phyloP scores from a whole-genome alignment of 257 asterid genomes.

The Cruciata laevipes region DNA sequence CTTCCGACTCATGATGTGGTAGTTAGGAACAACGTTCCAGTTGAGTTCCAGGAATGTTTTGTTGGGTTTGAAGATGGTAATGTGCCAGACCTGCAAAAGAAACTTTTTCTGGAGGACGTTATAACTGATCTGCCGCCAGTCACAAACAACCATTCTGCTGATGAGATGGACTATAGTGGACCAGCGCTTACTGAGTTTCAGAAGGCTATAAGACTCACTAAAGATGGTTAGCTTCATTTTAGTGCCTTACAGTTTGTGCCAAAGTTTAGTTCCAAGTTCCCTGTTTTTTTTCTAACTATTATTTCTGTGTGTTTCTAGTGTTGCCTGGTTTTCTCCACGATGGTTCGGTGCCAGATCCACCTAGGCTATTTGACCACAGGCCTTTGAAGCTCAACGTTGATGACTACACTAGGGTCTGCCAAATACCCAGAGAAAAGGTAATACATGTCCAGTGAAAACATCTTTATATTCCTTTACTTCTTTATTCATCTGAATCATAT shows the following conservation, averaged over 20 bases:
- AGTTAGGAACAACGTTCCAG: slow-evolving; percentile 46
- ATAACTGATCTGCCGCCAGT: slow-evolving; percentile 76
- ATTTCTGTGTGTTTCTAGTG: slow-evolving; percentile 23
- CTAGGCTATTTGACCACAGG: slow-evolving; percentile 55
- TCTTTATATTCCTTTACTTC: neutral
- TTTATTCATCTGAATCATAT: neutral
- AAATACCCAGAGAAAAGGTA: slow-evolving; percentile 70
- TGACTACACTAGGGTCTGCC: slow-evolving; percentile 59
- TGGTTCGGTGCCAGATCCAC: slow-evolving; percentile 14
- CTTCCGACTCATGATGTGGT: slow-evolving; percentile 70
- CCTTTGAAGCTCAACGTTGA: slow-evolving; percentile 53
- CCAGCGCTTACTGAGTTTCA: slow-evolving; percentile 54
- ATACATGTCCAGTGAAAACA: neutral
- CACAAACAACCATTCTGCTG: slow-evolving; percentile 45
- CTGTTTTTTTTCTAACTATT: too few relatives aligned
- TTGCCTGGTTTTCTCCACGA: slow-evolving; percentile 43
- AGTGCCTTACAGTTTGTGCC: too few relatives aligned
- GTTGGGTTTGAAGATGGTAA: slow-evolving; percentile 47
- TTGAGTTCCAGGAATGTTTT: slow-evolving; percentile 58
- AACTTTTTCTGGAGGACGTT: slow-evolving; percentile 63
- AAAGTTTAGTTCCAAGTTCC: too few relatives aligned
- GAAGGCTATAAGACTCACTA: slow-evolving; percentile 43
- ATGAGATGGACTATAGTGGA: slow-evolving; percentile 44
- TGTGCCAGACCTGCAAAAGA: slow-evolving; percentile 26
- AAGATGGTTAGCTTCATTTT: slow-evolving; percentile 42